Percentiles rank a stretch among this genome's conserved stretches.
phyloP scores from a whole-genome alignment of 768 basidiomycete genomes.

The Rubroboletus satanas region DNA sequence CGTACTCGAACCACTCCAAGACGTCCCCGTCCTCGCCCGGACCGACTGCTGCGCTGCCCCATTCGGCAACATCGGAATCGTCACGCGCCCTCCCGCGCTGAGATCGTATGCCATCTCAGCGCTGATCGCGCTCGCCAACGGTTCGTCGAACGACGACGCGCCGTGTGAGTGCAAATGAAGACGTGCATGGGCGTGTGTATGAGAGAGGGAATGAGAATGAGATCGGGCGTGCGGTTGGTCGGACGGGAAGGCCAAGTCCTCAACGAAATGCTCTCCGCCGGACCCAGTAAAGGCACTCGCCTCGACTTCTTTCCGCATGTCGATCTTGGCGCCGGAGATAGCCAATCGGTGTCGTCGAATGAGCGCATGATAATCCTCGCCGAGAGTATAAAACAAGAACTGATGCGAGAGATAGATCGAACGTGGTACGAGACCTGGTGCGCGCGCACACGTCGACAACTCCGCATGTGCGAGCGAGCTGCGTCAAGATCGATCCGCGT shows the following conservation, averaged over 20 bases:
- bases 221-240: slow-evolving; percentile 4
- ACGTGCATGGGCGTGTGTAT: neutral
- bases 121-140: slow-evolving; percentile 68
- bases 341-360: slow-evolving; percentile 61
- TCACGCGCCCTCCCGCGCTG: slow-evolving; percentile 31
- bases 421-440: slow-evolving; percentile 58
- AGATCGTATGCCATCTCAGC: slow-evolving; percentile 52
- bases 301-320: slow-evolving; percentile 70
- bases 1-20: slow-evolving; percentile 16
- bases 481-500: neutral
- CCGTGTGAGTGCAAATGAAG: slow-evolving; percentile 42
- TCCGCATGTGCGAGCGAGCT: slow-evolving; percentile 74
- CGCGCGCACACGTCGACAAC: slow-evolving; percentile 66
- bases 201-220: slow-evolving; percentile 4
- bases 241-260: slow-evolving; percentile 14
- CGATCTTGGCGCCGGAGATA: slow-evolving; percentile 53
- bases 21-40: slow-evolving; percentile 1
- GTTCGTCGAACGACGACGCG: slow-evolving; percentile 62
- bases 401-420: slow-evolving; percentile 83
- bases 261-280: slow-evolving; percentile 21
- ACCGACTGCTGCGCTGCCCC: slow-evolving; percentile 37
- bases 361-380: slow-evolving; percentile 78
- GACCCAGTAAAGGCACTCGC: slow-evolving; percentile 47
- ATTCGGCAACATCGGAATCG: slow-evolving; percentile 79
- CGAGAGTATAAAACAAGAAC: slow-evolving; percentile 73